Base-by-base conservation (phyloP, 1,139 yeast genomes). In the Pneumocystis sp. region DNA sequence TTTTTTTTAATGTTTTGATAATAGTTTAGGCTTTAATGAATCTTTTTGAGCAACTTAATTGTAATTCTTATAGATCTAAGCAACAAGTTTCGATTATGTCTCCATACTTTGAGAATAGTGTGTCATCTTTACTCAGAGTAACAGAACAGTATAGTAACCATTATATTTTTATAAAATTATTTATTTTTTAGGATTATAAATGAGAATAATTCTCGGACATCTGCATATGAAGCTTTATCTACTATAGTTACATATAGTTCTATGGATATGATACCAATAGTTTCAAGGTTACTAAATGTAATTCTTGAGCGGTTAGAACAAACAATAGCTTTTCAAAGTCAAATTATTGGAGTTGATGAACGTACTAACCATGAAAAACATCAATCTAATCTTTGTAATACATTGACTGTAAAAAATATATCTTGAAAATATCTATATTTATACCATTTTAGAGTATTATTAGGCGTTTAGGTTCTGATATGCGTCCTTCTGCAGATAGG, bases 141-240 rank as follows among this genome's bases (percentile, higher is more conserved):
- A 70, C 74, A 39, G 71, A 68, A 44, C 44, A 21, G 61, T 39
- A 59, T 39, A 35, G 25, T 25, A 50, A 50, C 17, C 31, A 15
- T 12, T 42, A 59, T 42, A 10, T 19, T 42, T 59, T 59, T 31
- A 25, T 39, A 31, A 25, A 39, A 59, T 84, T 93, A 35, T 83
- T 50, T 82, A 62, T 12, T 25, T 39, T 29, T 59, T 25, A 84
- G 87, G 72, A 73, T 78, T 21, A 96, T 89, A 73, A 93, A 93
- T 72, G 97, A 90, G 73, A 81, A 83, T 73, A 85, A 89, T 67
- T 83, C 95, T n/a, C 82, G 98, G 73, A 95, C 97, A 2, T 90
- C 97, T 35, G 96, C 97, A 0, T 93, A 89, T 74, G 97, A 95
- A 76, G 96, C 97, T 0, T 79, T 93, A 70, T 86, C 96, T 1